Evolutionary conservation across 768 basidiomycete species (phyloP).

Genomic region (Tylopilus sp.): DNA sequence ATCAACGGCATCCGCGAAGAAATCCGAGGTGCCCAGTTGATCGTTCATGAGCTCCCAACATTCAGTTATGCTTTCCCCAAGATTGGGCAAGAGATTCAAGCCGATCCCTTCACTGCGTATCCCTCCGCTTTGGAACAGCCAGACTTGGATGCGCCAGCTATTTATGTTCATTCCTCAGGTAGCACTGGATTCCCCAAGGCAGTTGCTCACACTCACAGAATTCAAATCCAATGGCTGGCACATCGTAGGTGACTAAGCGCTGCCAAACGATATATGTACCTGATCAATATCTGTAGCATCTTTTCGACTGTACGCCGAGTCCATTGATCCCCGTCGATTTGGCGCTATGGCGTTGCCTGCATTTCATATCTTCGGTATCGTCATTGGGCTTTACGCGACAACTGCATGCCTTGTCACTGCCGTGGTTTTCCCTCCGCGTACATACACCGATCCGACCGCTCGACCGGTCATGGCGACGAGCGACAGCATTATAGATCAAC

Average conservation of each 20-base stretch:
- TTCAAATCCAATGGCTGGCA: slow-evolving; percentile 33
- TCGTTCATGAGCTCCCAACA: slow-evolving; percentile 18
- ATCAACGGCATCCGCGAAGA: slow-evolving; percentile 8
- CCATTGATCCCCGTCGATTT: slow-evolving; percentile 15
- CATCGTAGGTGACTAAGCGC: slow-evolving; percentile 39
- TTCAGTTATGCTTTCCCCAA: slow-evolving; percentile 37
- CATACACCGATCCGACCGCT: slow-evolving; percentile 13
- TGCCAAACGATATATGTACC: no score
- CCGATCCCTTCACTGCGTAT: slow-evolving; percentile 20
- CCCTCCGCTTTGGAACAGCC: slow-evolving; percentile 8
- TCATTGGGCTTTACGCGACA: slow-evolving; percentile 15
- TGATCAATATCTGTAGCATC: slow-evolving; percentile 6
- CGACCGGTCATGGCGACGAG: slow-evolving; percentile 38
- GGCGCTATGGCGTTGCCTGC: slow-evolving; percentile 26
- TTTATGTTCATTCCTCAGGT: slow-evolving; percentile 50
- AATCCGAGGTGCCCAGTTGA: background rate
- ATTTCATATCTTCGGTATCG: slow-evolving; percentile 25
- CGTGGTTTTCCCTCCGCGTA: slow-evolving; percentile 28
- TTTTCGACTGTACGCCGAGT: background rate
- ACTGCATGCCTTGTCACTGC: slow-evolving; percentile 14
- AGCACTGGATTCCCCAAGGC: slow-evolving; percentile 51
- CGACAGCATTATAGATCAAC: slow-evolving; percentile 40
- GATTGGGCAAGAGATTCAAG: slow-evolving; percentile 31
- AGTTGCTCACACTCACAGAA: slow-evolving; percentile 34
- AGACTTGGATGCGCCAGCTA: slow-evolving; percentile 34